These are phyloP conservation scores for Cercophora samala DNA, from an alignment of 495 filamentous ascomycete genomes.

Conservation along the genomic window DNA sequence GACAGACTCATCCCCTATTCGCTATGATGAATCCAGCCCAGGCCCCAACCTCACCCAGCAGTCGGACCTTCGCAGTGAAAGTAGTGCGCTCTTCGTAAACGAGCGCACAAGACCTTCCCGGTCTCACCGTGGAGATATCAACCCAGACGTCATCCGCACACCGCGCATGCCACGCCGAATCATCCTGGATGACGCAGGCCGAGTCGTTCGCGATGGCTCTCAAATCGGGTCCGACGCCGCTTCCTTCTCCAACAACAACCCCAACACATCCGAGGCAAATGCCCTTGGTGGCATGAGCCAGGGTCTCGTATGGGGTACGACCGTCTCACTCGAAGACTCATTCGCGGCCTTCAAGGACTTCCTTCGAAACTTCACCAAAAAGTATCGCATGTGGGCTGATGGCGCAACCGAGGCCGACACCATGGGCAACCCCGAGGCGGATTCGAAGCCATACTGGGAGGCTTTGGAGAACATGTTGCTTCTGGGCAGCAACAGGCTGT, in stretches of 20 bases:
- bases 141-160: slow-evolving; percentile 69
- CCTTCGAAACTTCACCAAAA: slow-evolving; percentile 79
- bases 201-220: slow-evolving; percentile 57
- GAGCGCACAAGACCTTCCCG: slow-evolving; percentile 53
- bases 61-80: slow-evolving; percentile 68
- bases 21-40: slow-evolving; percentile 82
- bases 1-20: slow-evolving; percentile 84
- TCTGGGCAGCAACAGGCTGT: slow-evolving; percentile 76
- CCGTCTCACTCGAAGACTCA: slow-evolving; percentile 87
- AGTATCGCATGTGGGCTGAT: slow-evolving; percentile 87
- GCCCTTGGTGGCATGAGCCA: slow-evolving; percentile 75
- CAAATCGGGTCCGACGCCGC: slow-evolving; percentile 66
- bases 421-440: slow-evolving; percentile 55
- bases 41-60: slow-evolving; percentile 57
- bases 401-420: slow-evolving; percentile 78
- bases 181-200: slow-evolving; percentile 78
- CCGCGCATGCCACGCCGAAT: slow-evolving; percentile 64
- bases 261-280: slow-evolving; percentile 87
- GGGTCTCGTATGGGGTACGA: slow-evolving; percentile 94
- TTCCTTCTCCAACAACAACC: slow-evolving; percentile 84
- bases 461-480: slow-evolving; percentile 87
- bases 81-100: slow-evolving; percentile 81
- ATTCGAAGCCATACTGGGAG: slow-evolving; percentile 74
- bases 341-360: slow-evolving; percentile 86
- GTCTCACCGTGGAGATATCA: slow-evolving; percentile 75